These are phyloP conservation scores for Fusarium coffeatum DNA, from an alignment of 2,329 filamentous ascomycete genomes.

Conservation along the genomic window DNA sequence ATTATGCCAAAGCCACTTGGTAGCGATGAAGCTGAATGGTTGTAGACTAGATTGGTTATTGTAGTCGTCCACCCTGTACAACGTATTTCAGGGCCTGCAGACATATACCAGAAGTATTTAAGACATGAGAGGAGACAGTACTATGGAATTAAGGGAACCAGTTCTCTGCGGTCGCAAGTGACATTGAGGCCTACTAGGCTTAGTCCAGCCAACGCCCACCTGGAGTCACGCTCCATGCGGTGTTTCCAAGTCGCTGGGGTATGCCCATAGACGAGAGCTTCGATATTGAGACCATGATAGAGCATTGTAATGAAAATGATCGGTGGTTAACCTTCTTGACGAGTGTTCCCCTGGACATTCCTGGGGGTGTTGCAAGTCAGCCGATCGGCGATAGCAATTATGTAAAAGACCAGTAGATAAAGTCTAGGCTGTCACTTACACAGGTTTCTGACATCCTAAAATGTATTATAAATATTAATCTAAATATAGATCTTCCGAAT, in stretches of 20 bases:
- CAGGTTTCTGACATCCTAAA: too few species aligned
- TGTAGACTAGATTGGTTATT: background rate
- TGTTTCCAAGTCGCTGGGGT: background rate
- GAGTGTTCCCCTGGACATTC: background rate
- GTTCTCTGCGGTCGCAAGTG: background rate
- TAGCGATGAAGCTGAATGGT: background rate
- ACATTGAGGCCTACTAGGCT: background rate
- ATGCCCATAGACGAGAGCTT: background rate
- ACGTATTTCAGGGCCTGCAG: too few species aligned
- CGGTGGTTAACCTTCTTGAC: background rate
- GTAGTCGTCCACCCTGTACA: too few species aligned
- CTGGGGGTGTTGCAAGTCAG: background rate
- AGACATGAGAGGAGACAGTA: background rate
- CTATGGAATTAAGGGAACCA: background rate
- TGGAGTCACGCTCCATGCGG: background rate
- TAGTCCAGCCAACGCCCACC: background rate
- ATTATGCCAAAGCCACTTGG: slow-evolving; percentile 1
- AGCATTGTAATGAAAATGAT: background rate
- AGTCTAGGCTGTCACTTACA: too few species aligned
- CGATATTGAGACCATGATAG: background rate
- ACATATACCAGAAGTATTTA: too few species aligned
- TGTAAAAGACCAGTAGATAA: background rate
- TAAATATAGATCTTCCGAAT: too few species aligned
- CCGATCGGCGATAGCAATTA: background rate
- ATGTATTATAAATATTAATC: too few species aligned